Base-by-base conservation (phyloP, 768 basidiomycete genomes). In the Collybiopsis luxurians region DNA sequence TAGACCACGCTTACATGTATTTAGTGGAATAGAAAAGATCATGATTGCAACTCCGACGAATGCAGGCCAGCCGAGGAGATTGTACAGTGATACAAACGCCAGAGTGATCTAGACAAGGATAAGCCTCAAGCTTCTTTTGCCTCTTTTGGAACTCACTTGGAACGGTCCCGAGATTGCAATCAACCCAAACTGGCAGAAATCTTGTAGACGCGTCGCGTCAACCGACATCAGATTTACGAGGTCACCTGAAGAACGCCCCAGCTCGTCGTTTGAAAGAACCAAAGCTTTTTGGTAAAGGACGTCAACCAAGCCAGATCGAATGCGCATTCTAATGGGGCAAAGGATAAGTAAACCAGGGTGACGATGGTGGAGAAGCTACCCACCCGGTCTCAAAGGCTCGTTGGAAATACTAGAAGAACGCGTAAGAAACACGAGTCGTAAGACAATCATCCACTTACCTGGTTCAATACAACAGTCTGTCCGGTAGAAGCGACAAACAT, bases 151-250 rank as follows among this genome's bases (percentile, higher is more conserved):
- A 48, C 49, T 27, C 28, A 63, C 61, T 57, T 64, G 63, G 53
- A 61, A 61, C 5, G 94, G 89, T 1, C 92, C 95, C 2, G 88
- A 92, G 66, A 95, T 79, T 3, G 85, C 79, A 58, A 96, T 95
- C 42, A 97, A 75, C 1, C 89, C 92, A 66, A 89, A 92, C 0
- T 86, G 83, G 67, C 89, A 90, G 24, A 93, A 75, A 58, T 94
- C 91, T 61, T 92, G 90, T 42, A 94, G 71, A 34, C 89, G 75
- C 13, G 82, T 85, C 0, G 92, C 83, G 61, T 94, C 92, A 13
- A 96, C 93, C 7, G 87, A 89, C 88, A 95, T 95, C 30, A 96
- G 71, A 66, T 97, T 98, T 60, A 97, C 93, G 34, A 97, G 95
- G 67, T 97, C 95, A 1, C 96, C 95, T 0, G 91, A 85, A 0